phyloP scores from a whole-genome alignment of 1,284 basidiomycete genomes.

The Ceratobasidium sp. region DNA sequence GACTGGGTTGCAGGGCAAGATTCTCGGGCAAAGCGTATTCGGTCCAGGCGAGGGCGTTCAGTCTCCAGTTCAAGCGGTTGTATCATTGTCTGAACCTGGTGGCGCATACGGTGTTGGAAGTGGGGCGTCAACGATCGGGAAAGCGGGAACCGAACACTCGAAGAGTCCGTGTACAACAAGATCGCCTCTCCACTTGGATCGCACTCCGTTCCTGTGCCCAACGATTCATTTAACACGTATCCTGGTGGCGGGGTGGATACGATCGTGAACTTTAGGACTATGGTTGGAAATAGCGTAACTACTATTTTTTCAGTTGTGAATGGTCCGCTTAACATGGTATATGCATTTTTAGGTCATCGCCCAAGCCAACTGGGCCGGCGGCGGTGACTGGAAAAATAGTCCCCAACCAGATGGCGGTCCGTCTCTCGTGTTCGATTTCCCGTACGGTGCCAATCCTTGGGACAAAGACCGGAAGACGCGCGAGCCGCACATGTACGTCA shows the following conservation, averaged over 20 bases:
- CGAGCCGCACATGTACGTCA: slow-evolving; percentile 84
- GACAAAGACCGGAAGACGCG: slow-evolving; percentile 65
- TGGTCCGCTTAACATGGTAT: slow-evolving; percentile 6
- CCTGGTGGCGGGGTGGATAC: slow-evolving; percentile 51
- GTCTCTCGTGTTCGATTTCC: slow-evolving; percentile 74
- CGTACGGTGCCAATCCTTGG: slow-evolving; percentile 70
- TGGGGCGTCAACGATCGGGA: slow-evolving; percentile 83
- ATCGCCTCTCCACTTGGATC: slow-evolving; percentile 89
- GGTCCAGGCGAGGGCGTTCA: slow-evolving; percentile 39
- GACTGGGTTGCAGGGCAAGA: slow-evolving; percentile 55
- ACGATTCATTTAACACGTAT: slow-evolving; percentile 63
- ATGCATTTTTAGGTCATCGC: slow-evolving; percentile 68
- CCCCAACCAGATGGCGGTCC: slow-evolving; percentile 79
- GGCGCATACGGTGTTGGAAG: slow-evolving; percentile 76
- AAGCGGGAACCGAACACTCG: slow-evolving; percentile 67
- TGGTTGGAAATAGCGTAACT: slow-evolving; percentile 88
- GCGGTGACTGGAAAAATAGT: slow-evolving; percentile 78
- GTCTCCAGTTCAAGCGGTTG: slow-evolving; percentile 49
- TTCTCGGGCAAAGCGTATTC: neutral
- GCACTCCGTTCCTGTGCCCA: slow-evolving; percentile 69
- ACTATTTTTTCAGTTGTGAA: neutral
- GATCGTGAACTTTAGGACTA: slow-evolving; percentile 77
- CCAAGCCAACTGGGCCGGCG: slow-evolving; percentile 91
- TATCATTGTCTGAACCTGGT: slow-evolving; percentile 54
- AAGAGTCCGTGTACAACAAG: slow-evolving; percentile 74